Evolutionary conservation across 2,329 filamentous ascomycete species (phyloP).

Genomic region (Colletotrichum scovillei): DNA sequence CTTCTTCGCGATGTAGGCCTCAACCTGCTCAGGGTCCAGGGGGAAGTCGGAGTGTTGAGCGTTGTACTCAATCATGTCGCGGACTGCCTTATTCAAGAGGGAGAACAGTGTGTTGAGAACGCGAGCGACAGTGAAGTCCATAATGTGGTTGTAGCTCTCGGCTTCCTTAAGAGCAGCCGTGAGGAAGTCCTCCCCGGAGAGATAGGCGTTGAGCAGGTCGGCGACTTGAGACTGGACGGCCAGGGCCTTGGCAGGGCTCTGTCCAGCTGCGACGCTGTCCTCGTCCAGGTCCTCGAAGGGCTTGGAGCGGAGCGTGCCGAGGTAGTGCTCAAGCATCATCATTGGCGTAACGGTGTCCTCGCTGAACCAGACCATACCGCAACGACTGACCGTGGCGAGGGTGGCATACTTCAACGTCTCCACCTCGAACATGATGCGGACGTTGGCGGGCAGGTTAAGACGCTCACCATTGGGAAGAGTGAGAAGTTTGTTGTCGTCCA

Average conservation of each 20-base stretch:
- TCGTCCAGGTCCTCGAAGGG: conserved; percentile 97
- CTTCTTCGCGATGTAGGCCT: conserved; percentile 93
- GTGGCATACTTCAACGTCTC: conserved; percentile 98
- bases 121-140: conserved; percentile 95
- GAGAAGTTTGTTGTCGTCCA: conserved; percentile 98
- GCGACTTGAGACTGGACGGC: conserved; percentile 84
- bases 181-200: conserved; percentile 85
- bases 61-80: conserved; percentile 96
- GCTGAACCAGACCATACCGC: conserved; percentile 99
- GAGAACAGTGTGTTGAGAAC: conserved; percentile 95
- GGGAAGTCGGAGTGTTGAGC: conserved; percentile 94
- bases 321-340: conserved; percentile 94
- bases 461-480: conserved; percentile 98
- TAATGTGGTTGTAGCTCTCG: conserved; percentile 88
- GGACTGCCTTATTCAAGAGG: conserved; percentile 91
- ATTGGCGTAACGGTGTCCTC: conserved; percentile 93
- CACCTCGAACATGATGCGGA: conserved; percentile 99
- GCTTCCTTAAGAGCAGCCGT: conserved; percentile 81
- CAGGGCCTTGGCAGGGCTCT: conserved; percentile 81
- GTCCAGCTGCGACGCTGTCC: conserved; percentile 81
- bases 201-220: conserved; percentile 78
- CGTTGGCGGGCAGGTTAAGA: conserved; percentile 91
- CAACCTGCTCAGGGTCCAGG: conserved; percentile 88
- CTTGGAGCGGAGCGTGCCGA: conserved; percentile 83
- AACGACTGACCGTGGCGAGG: conserved; percentile 97